These are phyloP conservation scores for Fusarium floridanum DNA, from an alignment of 2,329 filamentous ascomycete genomes.

Conservation along the genomic window DNA sequence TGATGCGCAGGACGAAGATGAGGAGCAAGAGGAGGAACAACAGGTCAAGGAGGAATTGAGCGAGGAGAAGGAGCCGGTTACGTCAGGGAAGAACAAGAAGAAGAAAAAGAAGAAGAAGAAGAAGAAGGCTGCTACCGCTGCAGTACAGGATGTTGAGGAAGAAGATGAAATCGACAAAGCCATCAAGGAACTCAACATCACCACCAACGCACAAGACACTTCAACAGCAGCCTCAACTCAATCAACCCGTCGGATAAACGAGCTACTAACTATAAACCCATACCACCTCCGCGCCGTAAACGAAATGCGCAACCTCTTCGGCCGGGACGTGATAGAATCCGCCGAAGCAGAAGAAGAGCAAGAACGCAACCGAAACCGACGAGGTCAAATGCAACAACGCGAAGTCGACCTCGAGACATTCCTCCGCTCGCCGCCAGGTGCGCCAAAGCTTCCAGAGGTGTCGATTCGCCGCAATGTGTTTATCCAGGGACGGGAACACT, in stretches of 20 bases:
- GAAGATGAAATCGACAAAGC: conserved; percentile 70
- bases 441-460: conserved; percentile 75
- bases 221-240: conserved; percentile 12
- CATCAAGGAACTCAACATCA: conserved; percentile 62
- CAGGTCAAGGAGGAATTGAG: conserved; percentile 35
- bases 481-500: conserved; percentile 87
- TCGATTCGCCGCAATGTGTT: conserved; percentile 84
- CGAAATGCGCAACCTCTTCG: conserved; percentile 82
- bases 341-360: conserved; percentile 64
- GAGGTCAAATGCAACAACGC: conserved; percentile 56
- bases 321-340: conserved; percentile 68
- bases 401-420: conserved; percentile 70
- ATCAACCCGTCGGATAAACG: conserved; percentile 49
- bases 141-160: conserved; percentile 46
- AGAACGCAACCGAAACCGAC: conserved; percentile 54
- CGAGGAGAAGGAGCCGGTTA: conserved; percentile 27
- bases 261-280: conserved; percentile 66
- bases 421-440: conserved; percentile 66
- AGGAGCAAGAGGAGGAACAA: conserved; percentile 51
- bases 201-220: conserved; percentile 22
- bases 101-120: conserved; percentile 55
- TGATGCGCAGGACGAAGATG: conserved; percentile 53
- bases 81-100: conserved; percentile 54
- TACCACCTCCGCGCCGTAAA: conserved; percentile 87
- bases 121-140: conserved; percentile 46